Percentiles rank a stretch among this genome's conserved stretches.
These are phyloP conservation scores for Penicillium sp. DNA, from an alignment of 2,329 filamentous ascomycete genomes.

Conservation along the genomic window DNA sequence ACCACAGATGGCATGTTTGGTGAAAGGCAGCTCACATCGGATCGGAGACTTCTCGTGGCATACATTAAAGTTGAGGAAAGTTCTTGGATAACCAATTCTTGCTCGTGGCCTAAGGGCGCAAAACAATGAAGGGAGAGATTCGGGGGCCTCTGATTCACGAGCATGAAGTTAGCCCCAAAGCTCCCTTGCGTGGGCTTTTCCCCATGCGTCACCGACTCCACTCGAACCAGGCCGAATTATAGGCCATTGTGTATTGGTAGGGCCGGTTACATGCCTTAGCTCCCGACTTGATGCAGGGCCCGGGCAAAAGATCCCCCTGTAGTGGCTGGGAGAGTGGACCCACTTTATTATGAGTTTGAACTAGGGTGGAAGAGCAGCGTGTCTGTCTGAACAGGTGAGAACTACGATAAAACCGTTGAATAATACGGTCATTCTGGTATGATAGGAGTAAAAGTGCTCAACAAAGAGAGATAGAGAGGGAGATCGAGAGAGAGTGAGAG, in stretches of 20 bases:
- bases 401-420: neutral
- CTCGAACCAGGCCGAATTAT: neutral
- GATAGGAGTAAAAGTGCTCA: too few species aligned
- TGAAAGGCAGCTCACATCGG: conserved; percentile 2
- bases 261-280: conserved; percentile 16
- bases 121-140: conserved; percentile 22
- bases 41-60: conserved; percentile 3
- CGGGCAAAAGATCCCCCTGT: neutral
- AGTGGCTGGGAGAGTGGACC: conserved; percentile 2
- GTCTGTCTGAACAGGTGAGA: neutral
- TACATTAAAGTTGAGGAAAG: neutral
- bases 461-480: too few species aligned
- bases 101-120: conserved; percentile 7
- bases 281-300: conserved; percentile 2
- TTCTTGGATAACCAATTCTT: conserved; percentile 13
- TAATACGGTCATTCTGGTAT: neutral
- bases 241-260: neutral
- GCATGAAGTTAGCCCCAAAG: neutral
- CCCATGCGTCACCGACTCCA: conserved; percentile 13
- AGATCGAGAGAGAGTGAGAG: too few species aligned
- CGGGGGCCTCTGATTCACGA: conserved; percentile 2
- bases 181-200: conserved; percentile 17
- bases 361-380: neutral
- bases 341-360: neutral
- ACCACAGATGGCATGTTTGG: conserved; percentile 3